phyloP scores from a whole-genome alignment of 148 eudicot genomes.

The Rhododendron molle region DNA sequence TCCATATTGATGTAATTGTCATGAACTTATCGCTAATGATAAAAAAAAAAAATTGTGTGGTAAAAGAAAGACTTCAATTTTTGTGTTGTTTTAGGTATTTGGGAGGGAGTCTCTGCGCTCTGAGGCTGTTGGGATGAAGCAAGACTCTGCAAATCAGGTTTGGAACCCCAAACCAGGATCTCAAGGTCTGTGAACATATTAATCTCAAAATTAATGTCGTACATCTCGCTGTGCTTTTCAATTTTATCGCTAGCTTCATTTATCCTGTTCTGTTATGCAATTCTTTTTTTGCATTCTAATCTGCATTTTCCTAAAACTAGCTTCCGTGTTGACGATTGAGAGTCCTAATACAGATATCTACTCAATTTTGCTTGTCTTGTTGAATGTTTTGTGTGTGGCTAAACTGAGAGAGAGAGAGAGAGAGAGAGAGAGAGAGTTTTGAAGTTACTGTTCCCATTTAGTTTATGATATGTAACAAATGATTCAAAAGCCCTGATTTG shows the following conservation, averaged over 20 bases:
- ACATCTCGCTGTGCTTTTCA: not conserved
- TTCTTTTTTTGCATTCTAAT: not conserved
- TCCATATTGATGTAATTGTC: no score
- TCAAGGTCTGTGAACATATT: not conserved
- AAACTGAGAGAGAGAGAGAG: not conserved
- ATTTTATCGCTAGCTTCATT: not conserved
- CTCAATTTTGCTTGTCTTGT: not conserved
- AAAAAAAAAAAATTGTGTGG: no score
- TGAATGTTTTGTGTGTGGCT: not conserved
- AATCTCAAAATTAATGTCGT: not conserved
- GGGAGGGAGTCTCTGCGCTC: not conserved
- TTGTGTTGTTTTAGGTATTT: not conserved
- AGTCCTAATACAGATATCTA: not conserved
- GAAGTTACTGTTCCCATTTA: not conserved
- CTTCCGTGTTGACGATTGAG: not conserved
- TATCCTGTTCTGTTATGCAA: not conserved
- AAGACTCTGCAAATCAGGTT: slow-evolving; percentile 1
- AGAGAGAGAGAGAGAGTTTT: not conserved
- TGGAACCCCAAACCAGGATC: not conserved
- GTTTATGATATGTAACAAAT: not conserved
- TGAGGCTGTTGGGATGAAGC: slow-evolving; percentile 4
- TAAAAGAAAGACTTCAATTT: not conserved
- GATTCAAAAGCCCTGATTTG: not conserved
- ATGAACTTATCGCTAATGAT: no score
- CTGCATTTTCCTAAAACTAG: not conserved